These are phyloP conservation scores for Neopestalotiopsis rosae DNA, from an alignment of 2,329 filamentous ascomycete genomes.

Conservation along the genomic window DNA sequence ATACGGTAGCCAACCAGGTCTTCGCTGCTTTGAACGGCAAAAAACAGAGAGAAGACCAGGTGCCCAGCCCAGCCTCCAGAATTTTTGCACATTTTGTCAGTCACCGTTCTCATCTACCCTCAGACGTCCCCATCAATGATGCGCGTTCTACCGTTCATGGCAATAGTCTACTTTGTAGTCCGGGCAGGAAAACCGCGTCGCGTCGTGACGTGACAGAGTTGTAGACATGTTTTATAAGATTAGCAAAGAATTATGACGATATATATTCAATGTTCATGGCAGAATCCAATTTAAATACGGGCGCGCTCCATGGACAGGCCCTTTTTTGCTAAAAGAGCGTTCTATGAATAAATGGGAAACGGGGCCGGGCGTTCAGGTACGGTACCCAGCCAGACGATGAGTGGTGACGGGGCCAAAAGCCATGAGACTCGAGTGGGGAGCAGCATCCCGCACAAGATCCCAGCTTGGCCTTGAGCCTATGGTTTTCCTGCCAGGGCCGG, in stretches of 20 bases:
- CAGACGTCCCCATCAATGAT: not conserved
- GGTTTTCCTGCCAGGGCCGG: constrained; percentile 16
- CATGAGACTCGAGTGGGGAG: not conserved
- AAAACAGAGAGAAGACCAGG: not conserved
- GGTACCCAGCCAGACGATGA: not conserved
- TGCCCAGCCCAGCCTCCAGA: not conserved
- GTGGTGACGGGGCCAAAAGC: not conserved
- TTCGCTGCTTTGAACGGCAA: not conserved
- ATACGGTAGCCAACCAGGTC: not conserved
- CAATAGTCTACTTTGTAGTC: not conserved
- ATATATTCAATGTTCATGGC: not conserved
- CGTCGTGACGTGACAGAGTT: constrained; percentile 1
- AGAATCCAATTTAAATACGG: not conserved
- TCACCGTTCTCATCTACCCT: no score
- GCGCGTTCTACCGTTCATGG: not conserved
- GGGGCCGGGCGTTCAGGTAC: not conserved
- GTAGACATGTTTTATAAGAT: not conserved
- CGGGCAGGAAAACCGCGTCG: not conserved
- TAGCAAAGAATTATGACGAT: not conserved
- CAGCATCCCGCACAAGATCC: constrained; percentile 1
- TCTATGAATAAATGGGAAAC: not conserved
- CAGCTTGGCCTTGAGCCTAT: constrained; percentile 20
- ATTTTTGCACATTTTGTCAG: not conserved
- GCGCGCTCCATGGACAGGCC: not conserved
- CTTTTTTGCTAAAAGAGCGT: not conserved